Evolutionary conservation across 495 filamentous ascomycete genomes (phyloP).

Genomic region (Hypomontagnella submonticulosa): DNA sequence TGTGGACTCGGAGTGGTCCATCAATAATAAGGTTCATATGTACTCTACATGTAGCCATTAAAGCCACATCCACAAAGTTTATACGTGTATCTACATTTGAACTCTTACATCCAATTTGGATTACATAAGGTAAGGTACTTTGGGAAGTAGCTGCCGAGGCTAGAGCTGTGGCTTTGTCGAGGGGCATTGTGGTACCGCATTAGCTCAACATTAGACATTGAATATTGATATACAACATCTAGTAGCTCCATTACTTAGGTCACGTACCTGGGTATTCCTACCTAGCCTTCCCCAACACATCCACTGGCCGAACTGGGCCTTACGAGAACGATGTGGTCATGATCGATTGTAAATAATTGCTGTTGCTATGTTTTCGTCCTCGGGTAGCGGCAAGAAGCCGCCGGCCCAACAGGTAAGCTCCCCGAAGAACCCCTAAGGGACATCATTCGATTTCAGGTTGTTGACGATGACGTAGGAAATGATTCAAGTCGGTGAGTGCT

Average conservation of each 20-base stretch:
- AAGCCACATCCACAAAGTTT: no score
- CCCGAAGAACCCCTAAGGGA: constrained; percentile 6
- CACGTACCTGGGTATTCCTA: constrained; percentile 2
- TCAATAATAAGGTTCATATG: no score
- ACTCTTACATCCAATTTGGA: no score
- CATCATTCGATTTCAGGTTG: constrained; percentile 7
- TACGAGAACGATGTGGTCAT: constrained; percentile 40
- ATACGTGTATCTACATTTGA: no score
- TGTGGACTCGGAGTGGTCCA: no score
- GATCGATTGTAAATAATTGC: constrained; percentile 29
- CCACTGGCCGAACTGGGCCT: constrained; percentile 14
- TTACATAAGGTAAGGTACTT: not conserved
- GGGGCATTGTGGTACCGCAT: constrained; percentile 31
- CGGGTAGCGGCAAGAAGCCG: constrained; percentile 72
- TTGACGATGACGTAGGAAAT: constrained; percentile 79
- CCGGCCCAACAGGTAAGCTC: constrained; percentile 73
- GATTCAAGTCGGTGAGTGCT: constrained; percentile 91
- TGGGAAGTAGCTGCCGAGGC: constrained; percentile 32
- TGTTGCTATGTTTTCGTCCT: constrained; percentile 65
- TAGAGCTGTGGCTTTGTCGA: constrained; percentile 36
- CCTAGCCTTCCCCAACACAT: constrained; percentile 20
- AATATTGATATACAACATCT: no score
- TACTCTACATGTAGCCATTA: no score
- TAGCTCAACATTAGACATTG: constrained; percentile 34
- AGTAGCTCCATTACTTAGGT: not conserved